phyloP scores from a whole-genome alignment of 2,329 filamentous ascomycete species.

The Colletotrichum sojae region DNA sequence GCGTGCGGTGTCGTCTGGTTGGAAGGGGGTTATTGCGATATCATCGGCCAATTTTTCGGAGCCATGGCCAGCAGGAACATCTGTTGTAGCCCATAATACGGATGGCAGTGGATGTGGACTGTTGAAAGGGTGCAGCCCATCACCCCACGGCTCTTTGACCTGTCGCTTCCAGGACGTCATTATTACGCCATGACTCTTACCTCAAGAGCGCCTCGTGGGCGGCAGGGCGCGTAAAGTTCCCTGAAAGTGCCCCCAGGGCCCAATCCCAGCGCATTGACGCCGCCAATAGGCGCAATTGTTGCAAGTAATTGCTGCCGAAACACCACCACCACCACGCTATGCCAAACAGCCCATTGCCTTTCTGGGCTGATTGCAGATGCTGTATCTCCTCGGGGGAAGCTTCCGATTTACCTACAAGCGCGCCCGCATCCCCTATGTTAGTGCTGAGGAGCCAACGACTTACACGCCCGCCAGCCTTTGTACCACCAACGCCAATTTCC shows the following conservation, averaged over 20 bases:
- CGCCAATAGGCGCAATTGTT: too few relatives aligned
- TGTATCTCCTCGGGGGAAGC: slow-evolving; percentile 12
- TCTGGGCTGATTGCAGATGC: slow-evolving; percentile 12
- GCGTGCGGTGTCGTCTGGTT: background rate
- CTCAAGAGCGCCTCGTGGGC: background rate
- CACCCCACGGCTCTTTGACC: slow-evolving; percentile 6
- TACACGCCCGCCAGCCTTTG: background rate
- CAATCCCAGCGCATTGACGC: too few relatives aligned
- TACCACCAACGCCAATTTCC: too few relatives aligned
- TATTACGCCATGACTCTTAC: slow-evolving; percentile 33
- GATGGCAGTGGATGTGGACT: background rate
- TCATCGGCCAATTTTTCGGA: too few relatives aligned
- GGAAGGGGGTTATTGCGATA: background rate
- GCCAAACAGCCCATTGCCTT: background rate
- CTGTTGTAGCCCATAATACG: background rate
- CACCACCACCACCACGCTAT: too few relatives aligned
- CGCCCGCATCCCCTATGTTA: too few relatives aligned
- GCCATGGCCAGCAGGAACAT: too few relatives aligned
- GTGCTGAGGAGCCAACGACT: background rate
- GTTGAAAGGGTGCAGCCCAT: background rate
- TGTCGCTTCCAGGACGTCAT: slow-evolving; percentile 29
- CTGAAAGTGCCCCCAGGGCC: too few relatives aligned
- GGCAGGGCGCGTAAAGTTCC: too few relatives aligned
- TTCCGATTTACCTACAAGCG: background rate
- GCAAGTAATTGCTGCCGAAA: too few relatives aligned